A percentile compares a stretch with the other conserved stretches of the same genome.
These are phyloP conservation scores for Hanseniaspora singularis DNA, from an alignment of 805 yeast genomes.

Conservation along the genomic window DNA sequence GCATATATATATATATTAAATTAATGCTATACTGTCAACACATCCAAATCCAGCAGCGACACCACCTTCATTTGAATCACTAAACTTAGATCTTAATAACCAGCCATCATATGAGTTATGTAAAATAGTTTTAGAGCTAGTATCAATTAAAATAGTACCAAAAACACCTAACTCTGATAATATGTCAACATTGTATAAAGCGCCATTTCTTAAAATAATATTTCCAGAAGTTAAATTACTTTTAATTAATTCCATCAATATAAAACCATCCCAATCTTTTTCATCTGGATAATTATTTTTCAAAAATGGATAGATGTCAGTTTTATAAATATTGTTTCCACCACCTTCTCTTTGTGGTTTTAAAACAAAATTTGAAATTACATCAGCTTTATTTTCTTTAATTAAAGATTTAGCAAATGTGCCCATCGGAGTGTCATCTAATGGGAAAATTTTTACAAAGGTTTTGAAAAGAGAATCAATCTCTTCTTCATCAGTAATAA, in stretches of 20 bases:
- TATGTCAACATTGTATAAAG: conserved; percentile 55
- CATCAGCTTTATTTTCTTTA: conserved; percentile 39
- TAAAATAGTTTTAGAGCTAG: conserved; percentile 38
- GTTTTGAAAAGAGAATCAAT: conserved; percentile 35
- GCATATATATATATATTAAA: conserved; percentile 1
- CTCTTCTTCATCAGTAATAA: conserved; percentile 28
- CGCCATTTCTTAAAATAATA: conserved; percentile 56
- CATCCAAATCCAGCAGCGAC: conserved; percentile 99
- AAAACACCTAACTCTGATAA: conserved; percentile 86
- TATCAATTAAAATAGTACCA: conserved; percentile 71
- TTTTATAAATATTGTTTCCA: conserved; percentile 84
- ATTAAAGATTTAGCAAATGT: conserved; percentile 42
- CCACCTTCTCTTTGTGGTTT: conserved; percentile 99
- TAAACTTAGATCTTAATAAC: conserved; percentile 77
- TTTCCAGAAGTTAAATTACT: conserved; percentile 56
- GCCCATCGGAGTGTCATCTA: conserved; percentile 62
- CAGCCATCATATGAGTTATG: conserved; percentile 68
- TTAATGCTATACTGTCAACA: conserved; percentile 66
- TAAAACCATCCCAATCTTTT: conserved; percentile 77
- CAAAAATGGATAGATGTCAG: conserved; percentile 69
- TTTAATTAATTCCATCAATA: conserved; percentile 83
- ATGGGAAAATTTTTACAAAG: conserved; percentile 77
- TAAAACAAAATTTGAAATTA: conserved; percentile 64
- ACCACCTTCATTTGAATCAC: conserved; percentile 89
- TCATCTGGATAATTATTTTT: conserved; percentile 38